Evolutionary conservation across 176 grass and related monocot genomes (phyloP).

Genomic region (Carex parvula): DNA sequence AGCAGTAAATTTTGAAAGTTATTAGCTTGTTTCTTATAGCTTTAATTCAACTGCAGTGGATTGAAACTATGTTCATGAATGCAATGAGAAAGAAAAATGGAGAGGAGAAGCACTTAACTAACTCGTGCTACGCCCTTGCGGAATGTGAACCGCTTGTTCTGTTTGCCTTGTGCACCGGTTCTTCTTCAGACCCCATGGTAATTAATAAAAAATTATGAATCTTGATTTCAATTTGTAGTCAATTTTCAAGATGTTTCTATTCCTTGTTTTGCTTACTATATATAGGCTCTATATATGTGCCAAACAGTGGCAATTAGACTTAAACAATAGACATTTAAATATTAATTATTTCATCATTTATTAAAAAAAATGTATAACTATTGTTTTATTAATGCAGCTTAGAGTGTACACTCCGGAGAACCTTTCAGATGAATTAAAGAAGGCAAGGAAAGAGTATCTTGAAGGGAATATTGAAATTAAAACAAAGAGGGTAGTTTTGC

Average conservation of each 20-base stretch:
- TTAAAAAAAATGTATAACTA: neutral
- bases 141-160: conserved; percentile 66
- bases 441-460: conserved; percentile 80
- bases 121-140: conserved; percentile 48
- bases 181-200: conserved; percentile 86
- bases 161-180: conserved; percentile 75
- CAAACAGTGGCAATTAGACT: neutral
- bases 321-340: neutral
- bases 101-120: conserved; percentile 69
- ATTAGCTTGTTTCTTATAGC: neutral
- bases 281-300: neutral
- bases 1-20: neutral
- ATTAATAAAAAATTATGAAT: conserved; percentile 20
- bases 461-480: conserved; percentile 55
- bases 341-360: neutral
- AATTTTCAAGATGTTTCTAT: neutral
- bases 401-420: conserved; percentile 77
- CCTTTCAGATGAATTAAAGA: conserved; percentile 68
- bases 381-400: conserved; percentile 46
- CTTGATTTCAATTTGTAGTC: neutral
- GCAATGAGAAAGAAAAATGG: conserved; percentile 65
- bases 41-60: conserved; percentile 53
- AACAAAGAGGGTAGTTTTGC: conserved; percentile 67
- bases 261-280: no score
- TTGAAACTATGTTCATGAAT: conserved; percentile 63